These are phyloP conservation scores for Aphanocladium album DNA, from an alignment of 2,329 filamentous ascomycete species.

Conservation along the genomic window DNA sequence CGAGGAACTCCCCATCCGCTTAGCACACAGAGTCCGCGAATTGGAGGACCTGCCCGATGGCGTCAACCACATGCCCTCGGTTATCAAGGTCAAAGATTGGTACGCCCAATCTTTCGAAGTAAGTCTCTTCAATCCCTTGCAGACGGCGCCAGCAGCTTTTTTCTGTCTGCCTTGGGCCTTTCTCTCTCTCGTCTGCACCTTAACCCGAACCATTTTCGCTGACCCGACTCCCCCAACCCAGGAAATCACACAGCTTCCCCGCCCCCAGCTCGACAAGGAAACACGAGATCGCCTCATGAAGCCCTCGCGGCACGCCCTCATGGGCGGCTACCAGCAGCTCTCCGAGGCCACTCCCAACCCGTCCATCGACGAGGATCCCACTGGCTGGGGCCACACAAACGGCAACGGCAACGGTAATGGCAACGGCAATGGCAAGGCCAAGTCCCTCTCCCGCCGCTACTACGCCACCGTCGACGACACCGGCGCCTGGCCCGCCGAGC, in stretches of 20 bases:
- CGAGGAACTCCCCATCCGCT: slow-evolving; percentile 93
- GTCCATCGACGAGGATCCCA: slow-evolving; percentile 79
- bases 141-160: neutral
- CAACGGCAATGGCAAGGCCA: slow-evolving; percentile 40
- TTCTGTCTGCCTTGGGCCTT: neutral
- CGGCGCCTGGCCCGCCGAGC: slow-evolving; percentile 86
- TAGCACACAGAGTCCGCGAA: slow-evolving; percentile 95
- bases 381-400: slow-evolving; percentile 44
- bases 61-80: slow-evolving; percentile 95
- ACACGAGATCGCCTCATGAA: slow-evolving; percentile 74
- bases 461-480: slow-evolving; percentile 89
- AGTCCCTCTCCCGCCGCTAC: slow-evolving; percentile 58
- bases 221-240: slow-evolving; percentile 29
- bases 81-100: slow-evolving; percentile 93
- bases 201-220: slow-evolving; percentile 4
- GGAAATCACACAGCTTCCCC: slow-evolving; percentile 87
- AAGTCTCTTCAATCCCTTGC: slow-evolving; percentile 27
- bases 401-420: slow-evolving; percentile 40
- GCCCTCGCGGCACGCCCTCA: slow-evolving; percentile 52
- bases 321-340: slow-evolving; percentile 57
- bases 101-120: slow-evolving; percentile 99
- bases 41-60: slow-evolving; percentile 89
- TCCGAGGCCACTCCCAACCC: slow-evolving; percentile 85
- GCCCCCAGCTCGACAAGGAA: slow-evolving; percentile 70
- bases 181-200: neutral